Percentiles rank a stretch among this genome's conserved stretches.
These are phyloP conservation scores for Fusarium newnesense DNA, from an alignment of 2,329 filamentous ascomycete species.

Conservation along the genomic window DNA sequence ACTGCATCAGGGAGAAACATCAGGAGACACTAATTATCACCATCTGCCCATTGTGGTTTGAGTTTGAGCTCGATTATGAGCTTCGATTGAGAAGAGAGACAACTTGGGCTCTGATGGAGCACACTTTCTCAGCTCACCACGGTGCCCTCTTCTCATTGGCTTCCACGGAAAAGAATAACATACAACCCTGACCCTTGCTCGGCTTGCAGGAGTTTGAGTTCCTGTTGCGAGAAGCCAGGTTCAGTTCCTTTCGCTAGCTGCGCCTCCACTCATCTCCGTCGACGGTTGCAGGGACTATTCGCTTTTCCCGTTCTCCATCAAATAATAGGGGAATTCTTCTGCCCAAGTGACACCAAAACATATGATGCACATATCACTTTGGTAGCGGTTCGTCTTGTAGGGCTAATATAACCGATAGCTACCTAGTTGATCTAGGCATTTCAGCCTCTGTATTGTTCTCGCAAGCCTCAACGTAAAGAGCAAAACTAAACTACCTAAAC, in stretches of 20 bases:
- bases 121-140: neutral
- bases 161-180: neutral
- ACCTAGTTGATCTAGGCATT: neutral
- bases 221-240: neutral
- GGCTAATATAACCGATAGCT: neutral
- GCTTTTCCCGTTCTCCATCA: slow-evolving; percentile 2
- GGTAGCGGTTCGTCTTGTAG: neutral
- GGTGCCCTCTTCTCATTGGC: slow-evolving; percentile 9
- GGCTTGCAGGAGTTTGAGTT: slow-evolving; percentile 28
- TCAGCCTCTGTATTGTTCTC: neutral
- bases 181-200: slow-evolving; percentile 22
- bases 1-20: slow-evolving; percentile 13
- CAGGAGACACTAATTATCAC: neutral
- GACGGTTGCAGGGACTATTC: slow-evolving; percentile 14
- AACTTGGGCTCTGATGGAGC: neutral
- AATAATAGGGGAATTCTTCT: slow-evolving; percentile 15
- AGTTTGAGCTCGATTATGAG: neutral
- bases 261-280: slow-evolving; percentile 37
- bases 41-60: neutral
- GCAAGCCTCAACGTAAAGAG: neutral
- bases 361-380: neutral
- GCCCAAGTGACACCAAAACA: neutral
- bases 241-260: slow-evolving; percentile 10
- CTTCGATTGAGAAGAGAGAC: neutral
- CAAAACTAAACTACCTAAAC: neutral